Conservation (phyloP, 768 basidiomycete genomes). For the Dioszegia aurantiaca region DNA sequence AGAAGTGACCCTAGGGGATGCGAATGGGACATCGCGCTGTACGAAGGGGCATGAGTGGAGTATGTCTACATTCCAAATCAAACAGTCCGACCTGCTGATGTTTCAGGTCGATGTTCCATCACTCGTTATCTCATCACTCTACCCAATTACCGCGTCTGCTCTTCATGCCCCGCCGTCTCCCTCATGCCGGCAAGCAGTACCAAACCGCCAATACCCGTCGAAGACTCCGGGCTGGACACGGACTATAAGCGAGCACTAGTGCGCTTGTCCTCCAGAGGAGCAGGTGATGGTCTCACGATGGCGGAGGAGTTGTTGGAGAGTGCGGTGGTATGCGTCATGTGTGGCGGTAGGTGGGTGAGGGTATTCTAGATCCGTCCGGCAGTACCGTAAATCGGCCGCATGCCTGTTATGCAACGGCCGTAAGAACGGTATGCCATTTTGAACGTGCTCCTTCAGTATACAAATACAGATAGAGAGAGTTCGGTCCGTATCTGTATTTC, state of each 20-base stretch:
- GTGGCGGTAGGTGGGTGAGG: slow-evolving; percentile 45
- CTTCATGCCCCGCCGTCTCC: slow-evolving; percentile 35
- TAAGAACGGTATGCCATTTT: too few relatives aligned
- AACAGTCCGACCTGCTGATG: not conserved
- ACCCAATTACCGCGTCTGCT: slow-evolving; percentile 39
- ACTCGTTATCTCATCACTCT: slow-evolving; percentile 32
- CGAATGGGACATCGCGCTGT: slow-evolving; percentile 18
- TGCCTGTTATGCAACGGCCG: too few relatives aligned
- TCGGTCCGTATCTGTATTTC: too few relatives aligned
- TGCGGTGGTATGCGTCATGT: slow-evolving; percentile 31
- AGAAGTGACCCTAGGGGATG: not conserved
- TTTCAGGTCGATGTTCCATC: slow-evolving; percentile 37
- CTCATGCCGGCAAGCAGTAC: slow-evolving; percentile 21
- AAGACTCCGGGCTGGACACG: slow-evolving; percentile 16
- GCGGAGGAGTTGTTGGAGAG: slow-evolving; percentile 29
- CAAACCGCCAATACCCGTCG: slow-evolving; percentile 20
- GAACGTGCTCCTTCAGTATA: too few relatives aligned
- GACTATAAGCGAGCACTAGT: slow-evolving; percentile 19
- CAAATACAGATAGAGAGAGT: too few relatives aligned
- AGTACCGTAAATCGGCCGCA: too few relatives aligned
- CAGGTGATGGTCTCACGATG: slow-evolving; percentile 13
- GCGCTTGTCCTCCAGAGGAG: not conserved
- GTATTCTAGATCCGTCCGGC: not conserved
- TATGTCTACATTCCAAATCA: slow-evolving; percentile 19
- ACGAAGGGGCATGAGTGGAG: slow-evolving; percentile 38